These are phyloP conservation scores for Suhomyces coccinellae DNA, from an alignment of 1,139 yeast species.

Conservation along the genomic window DNA sequence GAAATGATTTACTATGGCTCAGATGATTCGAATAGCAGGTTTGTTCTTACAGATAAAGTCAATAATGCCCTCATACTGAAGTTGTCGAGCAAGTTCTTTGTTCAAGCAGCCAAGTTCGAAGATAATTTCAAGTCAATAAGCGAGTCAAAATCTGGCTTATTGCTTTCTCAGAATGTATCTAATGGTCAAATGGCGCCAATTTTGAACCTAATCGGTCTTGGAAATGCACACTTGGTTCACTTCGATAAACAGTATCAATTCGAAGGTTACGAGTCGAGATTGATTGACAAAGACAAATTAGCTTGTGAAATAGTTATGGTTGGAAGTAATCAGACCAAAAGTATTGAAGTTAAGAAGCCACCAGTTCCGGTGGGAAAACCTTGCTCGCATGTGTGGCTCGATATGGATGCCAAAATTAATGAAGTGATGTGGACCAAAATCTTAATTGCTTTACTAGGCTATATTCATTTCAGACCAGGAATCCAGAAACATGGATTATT, in stretches of 20 bases:
- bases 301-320: conserved; percentile 60
- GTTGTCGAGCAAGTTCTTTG: conserved; percentile 42
- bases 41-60: conserved; percentile 60
- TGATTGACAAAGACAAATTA: conserved; percentile 58
- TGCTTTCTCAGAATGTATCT: conserved; percentile 58
- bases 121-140: conserved; percentile 38
- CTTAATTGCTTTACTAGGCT: conserved; percentile 47
- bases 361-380: conserved; percentile 61
- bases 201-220: conserved; percentile 44
- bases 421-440: conserved; percentile 59
- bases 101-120: conserved; percentile 47
- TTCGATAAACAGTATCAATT: conserved; percentile 53
- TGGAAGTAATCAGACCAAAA: conserved; percentile 4
- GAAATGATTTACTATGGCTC: conserved; percentile 54
- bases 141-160: conserved; percentile 48
- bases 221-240: conserved; percentile 44
- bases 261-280: conserved; percentile 61
- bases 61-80: conserved; percentile 41
- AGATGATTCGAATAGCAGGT: conserved; percentile 46
- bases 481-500: conserved; percentile 39
- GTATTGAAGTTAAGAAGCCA: conserved; percentile 10
- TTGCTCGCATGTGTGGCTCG: conserved; percentile 74
- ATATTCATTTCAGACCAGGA: conserved; percentile 70
- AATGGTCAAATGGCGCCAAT: conserved; percentile 60
- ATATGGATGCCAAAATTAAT: conserved; percentile 61